Base-by-base conservation (phyloP, 208 protist genomes). In the Acanthamoeba castellanii region DNA sequence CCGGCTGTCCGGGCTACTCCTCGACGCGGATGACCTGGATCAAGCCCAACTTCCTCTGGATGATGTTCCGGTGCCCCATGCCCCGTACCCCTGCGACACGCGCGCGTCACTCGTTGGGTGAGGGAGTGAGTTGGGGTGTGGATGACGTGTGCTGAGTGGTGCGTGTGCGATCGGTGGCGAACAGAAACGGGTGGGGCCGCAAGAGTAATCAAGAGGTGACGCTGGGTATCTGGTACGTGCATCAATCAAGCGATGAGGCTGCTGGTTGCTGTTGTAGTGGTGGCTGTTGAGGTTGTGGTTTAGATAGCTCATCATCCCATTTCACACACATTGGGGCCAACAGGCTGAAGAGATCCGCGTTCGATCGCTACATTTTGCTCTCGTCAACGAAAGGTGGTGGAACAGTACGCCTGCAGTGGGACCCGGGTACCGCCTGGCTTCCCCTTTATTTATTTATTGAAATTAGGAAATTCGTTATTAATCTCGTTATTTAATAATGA, bases 21-120 rank as follows among this genome's bases (percentile, higher is more conserved):
- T 22, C 61, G 6, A 96, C 72, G n/a, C 50, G 96, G 30, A 97
- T 97, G 96, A 97, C 96, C 7, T 97, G 96, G 96, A 94, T 97
- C 18, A 97, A 97, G 92, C 68, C 96, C 22, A 97, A 96, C 94
- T 97, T 97, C 25, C 68, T 97, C 20, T 97, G 96, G 96, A 97
- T 97, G 96, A 97, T 96, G 94, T 96, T 92, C 88, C 7, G 96
- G 64, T 95, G 9, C 11, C 13, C 2, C 68, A 4, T 22, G 30
- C 22, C 61, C 32, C n/a, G n/a, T n/a, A n/a, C n/a, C n/a, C n/a
- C n/a, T n/a, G n/a, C n/a, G n/a, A n/a, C n/a, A n/a, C n/a, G n/a
- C n/a, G n/a, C n/a, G n/a, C 81, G 8, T 61, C n/a, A 42, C 6
- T 18, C n/a, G 42, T 9, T 89, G 68, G 11, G 5, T n/a, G n/a